A percentile compares a stretch with the other conserved stretches of the same genome.
phyloP scores from a whole-genome alignment of 768 basidiomycete genomes.

The Hericium rajendrae region DNA sequence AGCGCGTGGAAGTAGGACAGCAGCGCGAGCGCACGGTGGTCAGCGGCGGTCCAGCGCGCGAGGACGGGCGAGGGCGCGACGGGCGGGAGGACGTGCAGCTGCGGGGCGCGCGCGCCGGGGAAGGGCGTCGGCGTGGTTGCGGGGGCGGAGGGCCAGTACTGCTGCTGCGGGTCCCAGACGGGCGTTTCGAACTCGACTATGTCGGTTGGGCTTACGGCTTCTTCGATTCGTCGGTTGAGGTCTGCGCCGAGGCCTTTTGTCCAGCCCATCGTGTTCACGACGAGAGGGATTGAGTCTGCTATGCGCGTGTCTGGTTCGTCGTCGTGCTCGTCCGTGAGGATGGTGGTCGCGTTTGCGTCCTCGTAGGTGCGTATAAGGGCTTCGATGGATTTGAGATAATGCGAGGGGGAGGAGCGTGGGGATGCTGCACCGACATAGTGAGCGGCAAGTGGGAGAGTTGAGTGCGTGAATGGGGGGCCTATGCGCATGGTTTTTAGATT shows the following conservation, averaged over 20 bases:
- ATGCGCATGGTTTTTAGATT: background rate
- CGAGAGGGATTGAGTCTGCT: slow-evolving; percentile 59
- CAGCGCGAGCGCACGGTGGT: slow-evolving; percentile 59
- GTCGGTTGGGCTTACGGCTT: slow-evolving; percentile 47
- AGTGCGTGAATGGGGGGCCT: slow-evolving; percentile 90
- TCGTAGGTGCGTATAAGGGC: slow-evolving; percentile 61
- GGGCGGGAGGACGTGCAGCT: slow-evolving; percentile 25
- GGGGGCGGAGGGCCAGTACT: background rate
- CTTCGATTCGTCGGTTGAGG: slow-evolving; percentile 61
- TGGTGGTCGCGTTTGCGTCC: slow-evolving; percentile 23
- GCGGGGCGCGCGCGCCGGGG: background rate
- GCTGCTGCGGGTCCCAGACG: background rate
- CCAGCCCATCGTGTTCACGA: slow-evolving; percentile 98
- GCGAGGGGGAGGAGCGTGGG: slow-evolving; percentile 65
- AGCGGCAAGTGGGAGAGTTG: slow-evolving; percentile 53
- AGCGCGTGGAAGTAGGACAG: slow-evolving; percentile 71
- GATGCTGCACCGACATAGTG: slow-evolving; percentile 79
- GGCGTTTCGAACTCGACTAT: slow-evolving; percentile 40
- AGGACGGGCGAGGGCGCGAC: slow-evolving; percentile 38
- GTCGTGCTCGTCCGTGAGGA: slow-evolving; percentile 19
- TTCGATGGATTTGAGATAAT: slow-evolving; percentile 63
- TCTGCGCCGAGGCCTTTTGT: slow-evolving; percentile 87
- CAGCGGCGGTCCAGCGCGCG: slow-evolving; percentile 46
- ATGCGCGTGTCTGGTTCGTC: slow-evolving; percentile 30
- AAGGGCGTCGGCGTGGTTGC: background rate